Evolutionary conservation across 805 yeast species (phyloP), one percentile per base, ranked within the genome.

Genomic region (Alloascoidea hylecoeti): DNA sequence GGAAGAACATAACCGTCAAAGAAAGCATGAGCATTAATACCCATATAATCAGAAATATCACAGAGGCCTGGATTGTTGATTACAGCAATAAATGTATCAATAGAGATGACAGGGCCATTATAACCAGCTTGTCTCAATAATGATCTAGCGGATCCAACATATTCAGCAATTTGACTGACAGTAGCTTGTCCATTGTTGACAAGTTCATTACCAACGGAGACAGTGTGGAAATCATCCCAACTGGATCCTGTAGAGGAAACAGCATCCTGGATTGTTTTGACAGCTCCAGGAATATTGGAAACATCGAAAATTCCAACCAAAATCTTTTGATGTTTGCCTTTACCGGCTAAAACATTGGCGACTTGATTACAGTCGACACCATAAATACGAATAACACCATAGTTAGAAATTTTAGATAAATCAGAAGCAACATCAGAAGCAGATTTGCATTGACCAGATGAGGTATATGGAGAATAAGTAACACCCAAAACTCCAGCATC

Each of bases 281-380:
- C 63, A 56, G 73, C 84, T 42, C 57, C 59, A 35, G 60, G 57
- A 44, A 82, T 74, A 44, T 63, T 59, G 50, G 66, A 61, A 46
- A 78, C 66, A 61, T 62, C 72, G 65, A 49, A 79, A 53, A 82
- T 70, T 66, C 89, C 94, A 46, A 79, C 66, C 64, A 82, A 79
- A 46, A 82, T 53, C 61, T 78, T 75, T 66, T 82, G 94, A 52
- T 55, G 50, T 30, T 65, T 47, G 42, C 70, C 55, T 64, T 78
- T 75, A 45, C 77, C 82, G 51, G 74, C 69, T 53, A 82, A 61
- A 44, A 79, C 92, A 53, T 70, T 70, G 48, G 63, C 73, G 48
- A 79, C 92, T 63, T 81, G 92, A 67, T 60, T 56, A 70, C 94
- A 82, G 67, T 82, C 94, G 48, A 77, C 84, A 68, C 89, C 92